These are phyloP conservation scores for Mortierella claussenii DNA, from an alignment of 192 early-diverging fungal species.

Conservation along the genomic window DNA sequence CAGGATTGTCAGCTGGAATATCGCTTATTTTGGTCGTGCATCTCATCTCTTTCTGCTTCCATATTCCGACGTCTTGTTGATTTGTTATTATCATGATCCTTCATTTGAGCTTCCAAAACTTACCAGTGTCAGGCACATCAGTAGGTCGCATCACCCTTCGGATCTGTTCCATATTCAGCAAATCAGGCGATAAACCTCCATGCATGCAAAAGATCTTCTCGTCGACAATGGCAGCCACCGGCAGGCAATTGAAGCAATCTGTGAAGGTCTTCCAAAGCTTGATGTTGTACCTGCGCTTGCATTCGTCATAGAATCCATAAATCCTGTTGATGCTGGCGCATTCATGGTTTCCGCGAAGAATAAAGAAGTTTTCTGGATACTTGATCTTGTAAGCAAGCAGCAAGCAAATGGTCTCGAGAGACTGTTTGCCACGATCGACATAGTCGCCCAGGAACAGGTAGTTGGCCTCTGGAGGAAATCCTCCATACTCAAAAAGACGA, in stretches of 20 bases:
- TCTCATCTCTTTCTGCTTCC: constrained; percentile 1
- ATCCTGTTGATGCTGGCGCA: constrained; percentile 96
- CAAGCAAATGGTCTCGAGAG: constrained; percentile 96
- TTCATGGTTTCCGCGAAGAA: constrained; percentile 98
- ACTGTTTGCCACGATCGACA: constrained; percentile 97
- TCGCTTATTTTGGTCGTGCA: too few relatives aligned
- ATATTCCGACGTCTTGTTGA: background rate
- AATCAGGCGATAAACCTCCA: constrained; percentile 95
- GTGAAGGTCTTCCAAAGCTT: constrained; percentile 99
- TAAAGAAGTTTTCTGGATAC: constrained; percentile 99
- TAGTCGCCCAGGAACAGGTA: constrained; percentile 98
- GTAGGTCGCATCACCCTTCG: constrained; percentile 96
- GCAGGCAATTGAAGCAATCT: constrained; percentile 98
- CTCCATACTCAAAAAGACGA: constrained; percentile 96
- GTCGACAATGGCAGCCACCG: constrained; percentile 96
- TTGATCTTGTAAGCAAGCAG: constrained; percentile 99
- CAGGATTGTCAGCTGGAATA: too few relatives aligned
- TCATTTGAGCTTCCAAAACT: background rate
- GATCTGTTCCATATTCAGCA: constrained; percentile 98
- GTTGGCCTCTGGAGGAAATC: constrained; percentile 96
- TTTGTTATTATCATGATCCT: background rate
- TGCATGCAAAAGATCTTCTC: constrained; percentile 99
- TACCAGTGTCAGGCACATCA: constrained; percentile 94
- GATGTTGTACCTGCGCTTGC: constrained; percentile 97
- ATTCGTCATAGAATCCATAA: constrained; percentile 99